phyloP scores from a whole-genome alignment of 345 rosid genomes.

The Streptanthus diversifolius region DNA sequence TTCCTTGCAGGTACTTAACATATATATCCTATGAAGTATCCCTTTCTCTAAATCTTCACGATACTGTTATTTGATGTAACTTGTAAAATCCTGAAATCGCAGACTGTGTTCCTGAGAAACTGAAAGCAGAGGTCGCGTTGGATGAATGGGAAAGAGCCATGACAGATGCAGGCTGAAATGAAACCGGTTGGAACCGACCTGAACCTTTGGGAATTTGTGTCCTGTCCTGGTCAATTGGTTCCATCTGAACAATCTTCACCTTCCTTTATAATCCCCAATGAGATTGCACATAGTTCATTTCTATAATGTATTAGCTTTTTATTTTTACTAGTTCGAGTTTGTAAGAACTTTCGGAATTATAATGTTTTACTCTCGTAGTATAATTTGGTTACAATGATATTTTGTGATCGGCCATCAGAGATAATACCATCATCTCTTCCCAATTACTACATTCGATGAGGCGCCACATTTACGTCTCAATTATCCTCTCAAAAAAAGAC shows the following conservation, averaged over 20 bases:
- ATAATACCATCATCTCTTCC: constrained; percentile 91
- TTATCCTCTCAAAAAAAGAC: constrained; percentile 37
- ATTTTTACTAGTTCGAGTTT: neutral
- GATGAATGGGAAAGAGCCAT: constrained; percentile 38
- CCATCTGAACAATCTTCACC: neutral
- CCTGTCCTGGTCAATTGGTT: neutral
- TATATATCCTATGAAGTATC: neutral
- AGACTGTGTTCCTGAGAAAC: constrained; percentile 80
- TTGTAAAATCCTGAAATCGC: constrained; percentile 1
- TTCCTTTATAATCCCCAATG: neutral
- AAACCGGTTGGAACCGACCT: neutral
- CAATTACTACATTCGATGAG: constrained; percentile 74
- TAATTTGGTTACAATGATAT: constrained; percentile 24
- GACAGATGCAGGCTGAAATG: constrained; percentile 32
- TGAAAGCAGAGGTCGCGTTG: constrained; percentile 60
- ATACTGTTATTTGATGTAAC: neutral
- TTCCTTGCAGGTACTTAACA: constrained; percentile 66
- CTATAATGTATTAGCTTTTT: neutral
- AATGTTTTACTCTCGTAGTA: neutral
- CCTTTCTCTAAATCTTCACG: neutral
- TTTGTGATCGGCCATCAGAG: constrained; percentile 21
- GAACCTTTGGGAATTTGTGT: neutral
- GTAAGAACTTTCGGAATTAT: neutral
- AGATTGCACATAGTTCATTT: constrained; percentile 7
- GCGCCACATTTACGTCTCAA: constrained; percentile 32